A percentile compares a stretch with the other conserved stretches of the same genome.
phyloP scores from a whole-genome alignment of 371 early-diverging fungal species.

The Nematocida sp. region DNA sequence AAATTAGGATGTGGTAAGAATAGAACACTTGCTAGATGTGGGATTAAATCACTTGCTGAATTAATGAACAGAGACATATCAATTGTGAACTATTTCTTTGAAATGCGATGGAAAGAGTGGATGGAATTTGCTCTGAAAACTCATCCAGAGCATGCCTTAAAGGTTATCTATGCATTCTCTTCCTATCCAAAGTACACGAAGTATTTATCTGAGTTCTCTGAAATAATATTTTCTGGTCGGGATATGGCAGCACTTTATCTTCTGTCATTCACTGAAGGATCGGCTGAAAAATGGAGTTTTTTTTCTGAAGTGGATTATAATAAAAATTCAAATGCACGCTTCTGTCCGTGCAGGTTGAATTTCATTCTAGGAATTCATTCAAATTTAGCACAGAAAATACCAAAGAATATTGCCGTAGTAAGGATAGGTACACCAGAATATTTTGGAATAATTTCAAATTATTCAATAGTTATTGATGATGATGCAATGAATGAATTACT shows the following conservation, averaged over 20 bases:
- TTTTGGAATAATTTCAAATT: constrained; percentile 8
- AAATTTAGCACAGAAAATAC: constrained; percentile 3
- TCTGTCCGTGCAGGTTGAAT: constrained; percentile 27
- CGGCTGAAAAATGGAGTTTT: background rate
- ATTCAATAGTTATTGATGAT: background rate
- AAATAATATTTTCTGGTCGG: background rate
- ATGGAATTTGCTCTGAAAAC: constrained; percentile 3
- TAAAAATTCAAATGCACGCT: background rate
- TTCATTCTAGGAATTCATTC: constrained; percentile 12
- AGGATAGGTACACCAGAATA: background rate
- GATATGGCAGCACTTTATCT: constrained; percentile 32
- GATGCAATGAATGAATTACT: constrained; percentile 25
- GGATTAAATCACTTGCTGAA: constrained; percentile 11
- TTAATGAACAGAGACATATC: constrained; percentile 11
- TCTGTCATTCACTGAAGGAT: background rate
- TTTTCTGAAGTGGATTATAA: background rate
- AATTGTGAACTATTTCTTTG: constrained; percentile 37
- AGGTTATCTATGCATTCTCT: constrained; percentile 14
- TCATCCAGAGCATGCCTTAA: constrained; percentile 43
- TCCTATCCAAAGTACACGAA: background rate
- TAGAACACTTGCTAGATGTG: constrained; percentile 13
- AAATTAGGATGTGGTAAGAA: background rate
- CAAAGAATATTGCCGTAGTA: background rate
- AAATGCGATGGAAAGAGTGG: constrained; percentile 43
- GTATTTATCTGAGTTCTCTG: background rate